These are phyloP conservation scores for Vararia minispora DNA, from an alignment of 768 basidiomycete species.

Conservation along the genomic window DNA sequence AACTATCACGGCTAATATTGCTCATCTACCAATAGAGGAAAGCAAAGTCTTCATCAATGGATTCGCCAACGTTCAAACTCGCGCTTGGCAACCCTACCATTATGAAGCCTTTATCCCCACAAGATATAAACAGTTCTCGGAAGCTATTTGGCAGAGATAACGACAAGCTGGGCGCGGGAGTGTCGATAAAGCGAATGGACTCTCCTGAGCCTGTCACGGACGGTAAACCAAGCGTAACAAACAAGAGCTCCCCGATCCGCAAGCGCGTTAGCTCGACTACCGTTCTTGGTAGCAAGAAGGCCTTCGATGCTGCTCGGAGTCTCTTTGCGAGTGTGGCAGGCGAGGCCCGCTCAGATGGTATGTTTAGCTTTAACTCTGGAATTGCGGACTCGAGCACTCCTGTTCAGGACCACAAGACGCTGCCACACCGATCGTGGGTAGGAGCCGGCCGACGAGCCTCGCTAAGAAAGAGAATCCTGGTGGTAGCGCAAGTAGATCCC, in stretches of 20 bases:
- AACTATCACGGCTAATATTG: background rate
- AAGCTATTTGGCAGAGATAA: constrained; percentile 1
- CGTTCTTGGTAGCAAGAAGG: constrained; percentile 8
- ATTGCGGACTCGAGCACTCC: too few species aligned
- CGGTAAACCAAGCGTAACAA: background rate
- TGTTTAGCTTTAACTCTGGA: too few species aligned
- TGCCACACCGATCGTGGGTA: too few species aligned
- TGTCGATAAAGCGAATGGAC: constrained; percentile 7
- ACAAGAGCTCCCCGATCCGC: constrained; percentile 1
- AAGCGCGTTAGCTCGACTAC: constrained; percentile 13
- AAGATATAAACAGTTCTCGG: constrained; percentile 8
- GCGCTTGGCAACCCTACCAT: constrained; percentile 18
- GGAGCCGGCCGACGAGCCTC: too few species aligned
- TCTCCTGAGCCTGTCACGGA: constrained; percentile 1
- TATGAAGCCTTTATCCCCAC: constrained; percentile 15
- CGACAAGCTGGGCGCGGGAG: background rate
- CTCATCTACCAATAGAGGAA: too few species aligned
- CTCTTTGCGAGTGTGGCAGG: constrained; percentile 6
- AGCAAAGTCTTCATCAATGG: background rate
- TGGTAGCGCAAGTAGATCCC: too few species aligned
- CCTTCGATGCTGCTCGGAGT: constrained; percentile 9
- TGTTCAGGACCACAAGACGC: too few species aligned
- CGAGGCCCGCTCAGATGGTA: too few species aligned
- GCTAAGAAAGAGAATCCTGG: too few species aligned
- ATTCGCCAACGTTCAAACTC: constrained; percentile 9